These are phyloP conservation scores for Cladobotryum mycophilum DNA, from an alignment of 2,329 filamentous ascomycete species.

Conservation along the genomic window DNA sequence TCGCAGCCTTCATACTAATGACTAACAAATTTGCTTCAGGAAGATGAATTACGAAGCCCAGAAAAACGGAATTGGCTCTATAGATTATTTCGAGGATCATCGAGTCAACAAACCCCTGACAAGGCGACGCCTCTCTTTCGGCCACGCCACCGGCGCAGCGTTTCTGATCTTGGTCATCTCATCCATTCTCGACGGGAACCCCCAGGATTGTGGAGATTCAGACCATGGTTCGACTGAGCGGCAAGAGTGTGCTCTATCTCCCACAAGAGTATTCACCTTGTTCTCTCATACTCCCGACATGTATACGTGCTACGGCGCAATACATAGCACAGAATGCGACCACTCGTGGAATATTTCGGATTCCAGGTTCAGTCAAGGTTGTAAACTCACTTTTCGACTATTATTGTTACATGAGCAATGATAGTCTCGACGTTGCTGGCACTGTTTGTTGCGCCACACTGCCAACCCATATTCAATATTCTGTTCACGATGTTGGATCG, in stretches of 20 bases:
- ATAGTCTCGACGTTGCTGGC: constrained; percentile 44
- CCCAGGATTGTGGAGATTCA: constrained; percentile 47
- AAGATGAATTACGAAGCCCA: constrained; percentile 14
- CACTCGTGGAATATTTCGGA: constrained; percentile 56
- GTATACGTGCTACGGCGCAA: constrained; percentile 60
- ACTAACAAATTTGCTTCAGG: constrained; percentile 11
- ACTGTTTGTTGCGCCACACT: constrained; percentile 55
- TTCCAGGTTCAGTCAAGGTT: constrained; percentile 52
- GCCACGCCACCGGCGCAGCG: constrained; percentile 42
- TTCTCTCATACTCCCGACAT: constrained; percentile 55
- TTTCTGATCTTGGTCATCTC: constrained; percentile 49
- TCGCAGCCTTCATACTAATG: not conserved
- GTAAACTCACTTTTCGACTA: constrained; percentile 58
- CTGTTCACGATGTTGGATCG: constrained; percentile 60
- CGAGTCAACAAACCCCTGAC: constrained; percentile 13
- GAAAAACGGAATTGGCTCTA: constrained; percentile 33
- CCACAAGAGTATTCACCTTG: constrained; percentile 52
- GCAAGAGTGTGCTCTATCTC: constrained; percentile 55
- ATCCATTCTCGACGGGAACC: constrained; percentile 37
- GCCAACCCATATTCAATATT: constrained; percentile 52
- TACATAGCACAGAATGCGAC: constrained; percentile 52
- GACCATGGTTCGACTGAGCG: constrained; percentile 56
- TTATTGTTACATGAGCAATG: constrained; percentile 47
- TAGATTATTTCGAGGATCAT: constrained; percentile 27
- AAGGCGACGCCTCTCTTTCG: constrained; percentile 8